These are phyloP conservation scores for Gelatoporia subvermispora DNA, from an alignment of 768 basidiomycete species.

Conservation along the genomic window DNA sequence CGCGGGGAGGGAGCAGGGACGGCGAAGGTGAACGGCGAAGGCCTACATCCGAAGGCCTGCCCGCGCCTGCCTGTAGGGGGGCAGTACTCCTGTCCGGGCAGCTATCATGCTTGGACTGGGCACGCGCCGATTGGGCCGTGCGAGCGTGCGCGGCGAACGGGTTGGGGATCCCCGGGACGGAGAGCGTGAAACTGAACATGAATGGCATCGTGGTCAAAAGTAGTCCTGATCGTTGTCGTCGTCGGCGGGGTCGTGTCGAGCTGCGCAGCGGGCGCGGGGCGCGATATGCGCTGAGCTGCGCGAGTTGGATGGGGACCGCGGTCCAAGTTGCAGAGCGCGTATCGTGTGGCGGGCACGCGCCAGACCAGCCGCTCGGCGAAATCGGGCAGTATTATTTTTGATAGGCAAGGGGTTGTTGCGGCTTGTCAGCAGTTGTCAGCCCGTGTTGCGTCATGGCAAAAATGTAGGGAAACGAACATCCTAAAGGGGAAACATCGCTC, in stretches of 20 bases:
- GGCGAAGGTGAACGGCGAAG: constrained; percentile 24
- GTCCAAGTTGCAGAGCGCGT: too few species aligned
- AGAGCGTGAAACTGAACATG: constrained; percentile 68
- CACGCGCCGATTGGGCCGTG: constrained; percentile 12
- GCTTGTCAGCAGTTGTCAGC: too few species aligned
- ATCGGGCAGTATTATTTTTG: too few species aligned
- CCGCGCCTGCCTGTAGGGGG: constrained; percentile 19
- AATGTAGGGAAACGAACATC: too few species aligned
- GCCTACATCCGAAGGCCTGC: constrained; percentile 13
- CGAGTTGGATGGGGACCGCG: too few species aligned
- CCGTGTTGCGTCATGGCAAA: too few species aligned
- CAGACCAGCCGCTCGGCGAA: too few species aligned
- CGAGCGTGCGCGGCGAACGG: constrained; percentile 43
- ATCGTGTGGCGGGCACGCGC: too few species aligned
- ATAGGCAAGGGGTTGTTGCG: too few species aligned
- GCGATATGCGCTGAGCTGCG: not conserved
- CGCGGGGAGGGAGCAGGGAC: constrained; percentile 38
- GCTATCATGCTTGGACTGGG: constrained; percentile 15
- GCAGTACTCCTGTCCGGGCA: constrained; percentile 22
- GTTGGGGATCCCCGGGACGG: constrained; percentile 61
- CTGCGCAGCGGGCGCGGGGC: not conserved
- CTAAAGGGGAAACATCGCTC: too few species aligned
- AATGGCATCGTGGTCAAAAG: constrained; percentile 31
- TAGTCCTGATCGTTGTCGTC: constrained; percentile 2
- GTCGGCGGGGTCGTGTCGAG: not conserved